These are phyloP conservation scores for Hygrocybe punicea DNA, from an alignment of 768 basidiomycete species.

Conservation along the genomic window DNA sequence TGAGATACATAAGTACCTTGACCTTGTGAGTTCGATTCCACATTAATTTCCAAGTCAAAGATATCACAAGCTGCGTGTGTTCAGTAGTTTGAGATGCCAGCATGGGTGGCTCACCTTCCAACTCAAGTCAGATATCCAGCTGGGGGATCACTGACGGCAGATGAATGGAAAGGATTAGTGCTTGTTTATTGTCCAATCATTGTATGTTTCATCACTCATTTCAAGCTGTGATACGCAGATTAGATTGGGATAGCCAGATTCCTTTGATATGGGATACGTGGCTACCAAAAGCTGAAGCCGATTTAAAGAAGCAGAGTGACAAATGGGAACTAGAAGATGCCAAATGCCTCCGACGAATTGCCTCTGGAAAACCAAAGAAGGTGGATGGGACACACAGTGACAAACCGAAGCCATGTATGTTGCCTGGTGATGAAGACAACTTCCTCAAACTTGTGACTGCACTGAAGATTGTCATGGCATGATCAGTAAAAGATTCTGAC, in stretches of 20 bases:
- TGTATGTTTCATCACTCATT: constrained; percentile 15
- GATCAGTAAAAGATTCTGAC: constrained; percentile 3
- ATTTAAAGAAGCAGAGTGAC: constrained; percentile 2
- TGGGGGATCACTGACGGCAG: constrained; percentile 34
- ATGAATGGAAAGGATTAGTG: constrained; percentile 31
- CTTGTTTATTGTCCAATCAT: constrained; percentile 28
- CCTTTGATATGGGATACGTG: constrained; percentile 26
- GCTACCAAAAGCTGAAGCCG: constrained; percentile 5
- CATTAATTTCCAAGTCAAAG: background rate
- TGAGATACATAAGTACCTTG: constrained; percentile 10
- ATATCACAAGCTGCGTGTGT: background rate
- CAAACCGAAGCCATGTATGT: constrained; percentile 8
- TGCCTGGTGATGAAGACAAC: constrained; percentile 11
- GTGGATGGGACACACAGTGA: background rate
- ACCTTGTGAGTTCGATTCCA: constrained; percentile 3
- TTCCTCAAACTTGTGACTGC: constrained; percentile 19
- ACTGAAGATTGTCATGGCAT: constrained; percentile 16
- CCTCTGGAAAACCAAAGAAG: background rate
- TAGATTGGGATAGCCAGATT: constrained; percentile 16
- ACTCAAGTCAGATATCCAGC: constrained; percentile 29
- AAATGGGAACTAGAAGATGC: background rate
- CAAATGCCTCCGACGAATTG: background rate
- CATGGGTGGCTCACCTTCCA: constrained; percentile 14
- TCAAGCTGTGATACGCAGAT: background rate
- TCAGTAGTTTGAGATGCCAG: constrained; percentile 1